Evolutionary conservation across 305 asterid species (phyloP).

Genomic region (Solanum chacoense): DNA sequence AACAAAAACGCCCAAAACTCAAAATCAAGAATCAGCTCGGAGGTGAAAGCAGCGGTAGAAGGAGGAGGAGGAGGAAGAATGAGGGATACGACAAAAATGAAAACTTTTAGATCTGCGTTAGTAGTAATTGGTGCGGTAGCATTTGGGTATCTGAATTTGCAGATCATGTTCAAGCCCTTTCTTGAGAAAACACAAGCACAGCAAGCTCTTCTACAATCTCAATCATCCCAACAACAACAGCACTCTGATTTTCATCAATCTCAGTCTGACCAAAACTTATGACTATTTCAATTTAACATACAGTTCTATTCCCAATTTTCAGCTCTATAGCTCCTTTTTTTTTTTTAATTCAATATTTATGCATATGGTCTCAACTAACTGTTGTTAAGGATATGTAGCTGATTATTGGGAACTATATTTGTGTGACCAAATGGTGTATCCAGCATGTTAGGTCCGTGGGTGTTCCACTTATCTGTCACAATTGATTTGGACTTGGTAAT

Average conservation of each 20-base stretch:
- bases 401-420: not conserved
- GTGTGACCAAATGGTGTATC: not conserved
- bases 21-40: not conserved
- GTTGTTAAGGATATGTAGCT: not conserved
- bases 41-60: not conserved
- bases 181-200: slow-evolving; percentile 61
- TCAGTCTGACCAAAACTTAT: not conserved
- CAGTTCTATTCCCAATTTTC: not conserved
- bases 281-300: not conserved
- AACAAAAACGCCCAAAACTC: not conserved
- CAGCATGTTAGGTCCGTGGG: not conserved
- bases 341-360: not conserved
- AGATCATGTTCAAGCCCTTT: slow-evolving; percentile 66
- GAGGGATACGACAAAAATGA: slow-evolving; percentile 45
- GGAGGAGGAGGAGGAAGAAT: slow-evolving; percentile 1
- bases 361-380: not conserved
- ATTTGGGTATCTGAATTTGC: slow-evolving; percentile 69
- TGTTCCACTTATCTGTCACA: not conserved
- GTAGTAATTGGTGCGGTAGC: slow-evolving; percentile 71
- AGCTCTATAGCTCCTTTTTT: not conserved
- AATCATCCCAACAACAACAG: slow-evolving; percentile 14
- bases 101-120: slow-evolving; percentile 67
- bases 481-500: not conserved
- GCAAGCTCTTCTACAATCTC: slow-evolving; percentile 22
- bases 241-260: not conserved